Evolutionary conservation across 176 grass and related monocot genomes (phyloP), one percentile per base, ranked within the genome.

Genomic region (Secale cereale): DNA sequence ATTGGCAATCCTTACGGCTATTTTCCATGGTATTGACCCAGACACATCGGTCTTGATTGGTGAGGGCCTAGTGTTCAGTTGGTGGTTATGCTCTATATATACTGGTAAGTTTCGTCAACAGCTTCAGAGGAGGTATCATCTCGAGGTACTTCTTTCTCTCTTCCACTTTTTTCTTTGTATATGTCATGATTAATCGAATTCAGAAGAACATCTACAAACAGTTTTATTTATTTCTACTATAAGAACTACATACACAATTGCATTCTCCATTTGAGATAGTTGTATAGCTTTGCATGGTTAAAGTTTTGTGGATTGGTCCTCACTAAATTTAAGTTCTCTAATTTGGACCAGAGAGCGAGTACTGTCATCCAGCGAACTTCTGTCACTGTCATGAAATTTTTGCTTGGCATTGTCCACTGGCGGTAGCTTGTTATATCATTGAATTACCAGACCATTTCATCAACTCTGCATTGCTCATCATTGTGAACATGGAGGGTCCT

Each of bases 51-150:
- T 86, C 65, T 30, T 85, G 69, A 90, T 95, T 68, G 90, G 83
- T 86, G 90, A 92, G 88, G 90, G 88, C 39, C 68, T 95, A 37
- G 29, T 95, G 2, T 92, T 78, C 52, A 27, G 78, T 74, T 95
- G 93, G 93, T 90, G 88, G 85, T 10, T 92, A 74, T 90, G 79
- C 84, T 40, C 87, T 81, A 83, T 87, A 22, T 90, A 86, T 64
- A 84, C 76, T 63, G 70, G 88, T 41, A 28, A 35, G 31, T 69
- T 84, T 45, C 78, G 86, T 45, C 79, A 79, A 79, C 78, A 78
- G 48, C 80, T 92, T 27, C 90, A 95, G 80, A 86, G 56, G 80
- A 88, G 86, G 81, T 92, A 95, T 77, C 90, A 92, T 90, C 90
- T 94, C 31, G 78, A 90, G 87, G 92, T 94, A 78, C 37, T 28